phyloP scores from a whole-genome alignment of 2,329 filamentous ascomycete species.

The Hyphodiscus sp. region DNA sequence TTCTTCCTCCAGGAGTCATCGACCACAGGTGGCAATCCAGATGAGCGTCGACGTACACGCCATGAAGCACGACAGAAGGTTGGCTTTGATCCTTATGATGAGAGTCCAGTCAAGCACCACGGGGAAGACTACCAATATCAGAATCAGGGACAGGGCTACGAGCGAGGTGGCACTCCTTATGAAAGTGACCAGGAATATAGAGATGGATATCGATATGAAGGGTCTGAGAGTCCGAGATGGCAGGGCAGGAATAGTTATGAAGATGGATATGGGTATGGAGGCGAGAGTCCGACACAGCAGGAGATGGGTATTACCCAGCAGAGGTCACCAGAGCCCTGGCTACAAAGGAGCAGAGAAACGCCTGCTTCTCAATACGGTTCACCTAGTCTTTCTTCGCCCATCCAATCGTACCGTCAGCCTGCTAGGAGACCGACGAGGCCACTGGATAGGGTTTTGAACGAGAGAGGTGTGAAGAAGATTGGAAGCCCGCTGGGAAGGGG shows the following conservation, averaged over 20 bases:
- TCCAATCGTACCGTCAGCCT: constrained; percentile 21
- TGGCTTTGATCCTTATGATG: constrained; percentile 67
- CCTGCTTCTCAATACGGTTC: constrained; percentile 8
- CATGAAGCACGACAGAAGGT: constrained; percentile 54
- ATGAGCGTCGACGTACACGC: constrained; percentile 52
- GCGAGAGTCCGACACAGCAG: constrained; percentile 1
- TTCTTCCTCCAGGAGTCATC: constrained; percentile 67
- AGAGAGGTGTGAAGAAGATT: constrained; percentile 6
- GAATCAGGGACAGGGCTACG: constrained; percentile 16
- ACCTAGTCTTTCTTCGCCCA: constrained; percentile 17
- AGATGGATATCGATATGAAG: constrained; percentile 2
- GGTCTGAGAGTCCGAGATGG: constrained; percentile 5
- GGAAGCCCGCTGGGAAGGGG: constrained; percentile 25
- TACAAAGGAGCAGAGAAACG: constrained; percentile 14
- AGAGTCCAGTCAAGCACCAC: constrained; percentile 55
- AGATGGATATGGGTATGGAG: constrained; percentile 2
- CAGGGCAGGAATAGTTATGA: not conserved
- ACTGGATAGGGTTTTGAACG: constrained; percentile 20
- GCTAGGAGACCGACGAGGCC: constrained; percentile 16
- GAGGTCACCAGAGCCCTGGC: constrained; percentile 22
- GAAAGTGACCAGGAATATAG: constrained; percentile 5
- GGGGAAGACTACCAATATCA: constrained; percentile 59
- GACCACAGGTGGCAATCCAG: constrained; percentile 57
- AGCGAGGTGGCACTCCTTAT: constrained; percentile 19
- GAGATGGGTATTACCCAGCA: constrained; percentile 11